Percentiles rank a stretch among this genome's conserved stretches.
Conservation (phyloP, 73 alveolate genomes). For the Tetrahymena elliotti region DNA sequence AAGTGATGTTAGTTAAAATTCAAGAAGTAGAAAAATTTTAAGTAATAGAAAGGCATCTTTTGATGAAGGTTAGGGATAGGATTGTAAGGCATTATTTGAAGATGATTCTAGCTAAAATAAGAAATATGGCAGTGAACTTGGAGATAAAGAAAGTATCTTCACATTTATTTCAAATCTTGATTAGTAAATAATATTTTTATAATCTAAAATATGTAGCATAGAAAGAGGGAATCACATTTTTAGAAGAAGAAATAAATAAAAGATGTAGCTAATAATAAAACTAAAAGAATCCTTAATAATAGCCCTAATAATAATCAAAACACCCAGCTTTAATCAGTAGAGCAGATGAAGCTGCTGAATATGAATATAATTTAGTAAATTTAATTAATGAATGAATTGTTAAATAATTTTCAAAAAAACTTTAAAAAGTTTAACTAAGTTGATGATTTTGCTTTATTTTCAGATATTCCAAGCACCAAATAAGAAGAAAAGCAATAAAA, state of each 20-base stretch:
- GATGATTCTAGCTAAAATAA: not conserved
- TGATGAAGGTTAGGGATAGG: slow-evolving; percentile 16
- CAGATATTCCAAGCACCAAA: not conserved
- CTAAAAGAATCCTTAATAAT: no score
- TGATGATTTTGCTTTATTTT: not conserved
- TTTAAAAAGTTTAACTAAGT: not conserved
- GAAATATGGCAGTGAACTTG: not conserved
- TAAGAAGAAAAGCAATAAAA: not conserved
- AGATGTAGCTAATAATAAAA: not conserved
- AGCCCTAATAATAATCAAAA: not conserved
- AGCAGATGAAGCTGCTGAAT: not conserved
- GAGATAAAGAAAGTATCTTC: not conserved
- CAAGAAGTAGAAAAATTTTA: not conserved
- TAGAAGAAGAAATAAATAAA: not conserved
- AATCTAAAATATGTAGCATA: not conserved
- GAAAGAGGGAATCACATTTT: not conserved
- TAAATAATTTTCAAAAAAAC: no score
- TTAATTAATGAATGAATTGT: no score
- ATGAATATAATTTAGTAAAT: not conserved
- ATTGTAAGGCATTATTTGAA: not conserved
- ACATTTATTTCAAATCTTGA: no score
- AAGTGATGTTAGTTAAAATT: not conserved
- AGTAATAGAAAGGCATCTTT: not conserved
- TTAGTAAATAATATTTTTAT: no score
- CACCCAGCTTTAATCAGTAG: not conserved